Evolutionary conservation across 208 protist genomes (phyloP).

Genomic region (Phytomonas sp.): DNA sequence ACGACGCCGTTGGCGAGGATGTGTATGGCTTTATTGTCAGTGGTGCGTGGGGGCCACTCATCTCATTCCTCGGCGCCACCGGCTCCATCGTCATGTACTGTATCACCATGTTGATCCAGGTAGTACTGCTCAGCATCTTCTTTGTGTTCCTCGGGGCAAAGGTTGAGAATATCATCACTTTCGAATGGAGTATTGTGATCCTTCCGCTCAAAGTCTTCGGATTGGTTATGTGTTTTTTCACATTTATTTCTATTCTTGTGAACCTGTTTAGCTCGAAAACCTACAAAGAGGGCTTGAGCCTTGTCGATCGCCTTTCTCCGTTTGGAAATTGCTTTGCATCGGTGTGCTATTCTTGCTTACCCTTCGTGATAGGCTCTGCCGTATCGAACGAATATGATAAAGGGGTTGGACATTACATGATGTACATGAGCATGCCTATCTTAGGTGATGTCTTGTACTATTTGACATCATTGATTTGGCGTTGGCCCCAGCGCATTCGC

Average conservation of each 20-base stretch:
- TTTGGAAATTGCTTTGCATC: conserved; percentile 69
- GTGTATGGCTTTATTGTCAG: conserved; percentile 76
- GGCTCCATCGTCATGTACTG: conserved; percentile 52
- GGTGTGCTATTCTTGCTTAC: conserved; percentile 41
- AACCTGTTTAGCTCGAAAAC: conserved; percentile 36
- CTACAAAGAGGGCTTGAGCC: conserved; percentile 48
- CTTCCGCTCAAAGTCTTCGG: conserved; percentile 55
- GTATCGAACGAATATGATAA: conserved; percentile 23
- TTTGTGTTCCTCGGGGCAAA: conserved; percentile 53
- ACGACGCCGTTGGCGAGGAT: conserved; percentile 74
- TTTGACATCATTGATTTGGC: conserved; percentile 79
- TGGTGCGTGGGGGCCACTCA: conserved; percentile 80
- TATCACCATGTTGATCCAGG: conserved; percentile 39
- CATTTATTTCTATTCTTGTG: conserved; percentile 40
- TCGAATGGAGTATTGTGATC: conserved; percentile 32
- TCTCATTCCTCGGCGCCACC: conserved; percentile 44
- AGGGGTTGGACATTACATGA: conserved; percentile 28
- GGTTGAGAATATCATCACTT: conserved; percentile 28
- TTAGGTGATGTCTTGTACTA: conserved; percentile 74
- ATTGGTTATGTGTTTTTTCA: conserved; percentile 31
- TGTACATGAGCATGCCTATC: conserved; percentile 63
- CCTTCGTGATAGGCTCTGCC: conserved; percentile 40
- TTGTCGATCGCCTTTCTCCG: conserved; percentile 57
- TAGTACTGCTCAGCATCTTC: conserved; percentile 52
- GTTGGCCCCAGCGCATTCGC: conserved; percentile 60